A percentile compares a stretch with the other conserved stretches of the same genome.
These are phyloP conservation scores for Huiozyma sinensis DNA, from an alignment of 805 yeast genomes.

Conservation along the genomic window DNA sequence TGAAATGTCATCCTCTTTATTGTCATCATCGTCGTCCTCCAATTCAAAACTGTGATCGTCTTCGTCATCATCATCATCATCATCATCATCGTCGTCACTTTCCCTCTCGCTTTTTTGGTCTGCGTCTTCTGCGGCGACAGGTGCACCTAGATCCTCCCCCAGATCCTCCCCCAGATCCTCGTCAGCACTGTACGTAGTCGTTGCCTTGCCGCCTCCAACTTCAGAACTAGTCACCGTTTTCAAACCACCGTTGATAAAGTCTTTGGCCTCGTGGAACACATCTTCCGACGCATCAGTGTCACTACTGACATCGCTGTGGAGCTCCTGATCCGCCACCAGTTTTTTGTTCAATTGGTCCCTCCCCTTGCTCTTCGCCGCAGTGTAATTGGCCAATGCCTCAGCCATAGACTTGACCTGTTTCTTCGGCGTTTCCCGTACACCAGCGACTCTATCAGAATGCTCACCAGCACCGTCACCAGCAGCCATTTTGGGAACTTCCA, in stretches of 20 bases:
- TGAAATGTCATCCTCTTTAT: conserved; percentile 12
- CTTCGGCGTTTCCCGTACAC: neutral
- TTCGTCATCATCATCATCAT: conserved; percentile 26
- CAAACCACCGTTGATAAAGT: conserved; percentile 3
- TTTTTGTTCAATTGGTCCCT: neutral
- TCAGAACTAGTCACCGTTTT: neutral
- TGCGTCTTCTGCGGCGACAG: neutral
- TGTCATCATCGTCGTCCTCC: neutral
- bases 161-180: no score
- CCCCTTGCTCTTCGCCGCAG: conserved; percentile 3
- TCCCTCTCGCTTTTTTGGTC: neutral
- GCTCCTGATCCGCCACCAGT: neutral
- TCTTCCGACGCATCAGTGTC: conserved; percentile 6
- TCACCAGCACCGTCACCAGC: neutral
- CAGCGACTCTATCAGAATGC: neutral
- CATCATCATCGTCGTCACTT: conserved; percentile 11
- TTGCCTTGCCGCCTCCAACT: neutral
- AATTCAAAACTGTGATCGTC: conserved; percentile 21
- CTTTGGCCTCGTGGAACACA: conserved; percentile 14
- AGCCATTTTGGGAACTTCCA: neutral
- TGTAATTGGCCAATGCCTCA: conserved; percentile 34
- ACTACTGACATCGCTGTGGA: neutral
- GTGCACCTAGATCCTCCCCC: neutral
- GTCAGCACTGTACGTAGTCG: neutral
- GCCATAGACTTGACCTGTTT: conserved; percentile 41